A percentile compares a stretch with the other conserved stretches of the same genome.
Evolutionary conservation across 306 rosid genomes (phyloP).

Genomic region (Vigna reflexopilosa): DNA sequence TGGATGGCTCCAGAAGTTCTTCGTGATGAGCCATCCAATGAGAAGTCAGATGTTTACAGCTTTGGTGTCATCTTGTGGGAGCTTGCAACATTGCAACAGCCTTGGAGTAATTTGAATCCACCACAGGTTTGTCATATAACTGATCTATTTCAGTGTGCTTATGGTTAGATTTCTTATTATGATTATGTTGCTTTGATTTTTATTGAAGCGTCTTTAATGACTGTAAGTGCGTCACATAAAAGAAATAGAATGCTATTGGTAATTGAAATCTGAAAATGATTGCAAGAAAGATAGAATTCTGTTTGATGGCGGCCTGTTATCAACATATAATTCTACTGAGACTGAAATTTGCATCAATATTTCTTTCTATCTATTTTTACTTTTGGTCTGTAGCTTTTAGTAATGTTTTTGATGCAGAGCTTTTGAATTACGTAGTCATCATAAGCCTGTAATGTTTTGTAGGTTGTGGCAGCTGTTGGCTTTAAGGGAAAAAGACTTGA

Average conservation of each 20-base stretch:
- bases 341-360: conserved; percentile 21
- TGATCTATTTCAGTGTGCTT: background rate
- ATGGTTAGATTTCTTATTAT: conserved; percentile 20
- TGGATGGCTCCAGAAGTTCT: conserved; percentile 33
- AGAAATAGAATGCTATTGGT: conserved; percentile 5
- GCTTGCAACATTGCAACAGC: conserved; percentile 78
- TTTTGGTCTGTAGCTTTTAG: background rate
- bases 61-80: conserved; percentile 93
- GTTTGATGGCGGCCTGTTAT: background rate
- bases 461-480: conserved; percentile 95
- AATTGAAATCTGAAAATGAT: conserved; percentile 24
- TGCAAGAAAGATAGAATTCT: background rate
- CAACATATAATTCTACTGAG: conserved; percentile 10
- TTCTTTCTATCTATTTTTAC: background rate
- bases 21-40: conserved; percentile 23
- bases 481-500: conserved; percentile 78
- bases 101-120: conserved; percentile 83
- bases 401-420: conserved; percentile 25
- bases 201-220: background rate
- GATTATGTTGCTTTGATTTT: conserved; percentile 18
- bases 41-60: conserved; percentile 57
- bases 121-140: conserved; percentile 64
- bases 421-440: conserved; percentile 13
- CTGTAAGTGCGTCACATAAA: background rate
- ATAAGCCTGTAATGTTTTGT: conserved; percentile 35